These are phyloP conservation scores for Penicillium psychrofluorescens DNA, from an alignment of 495 filamentous ascomycete species.

Conservation along the genomic window DNA sequence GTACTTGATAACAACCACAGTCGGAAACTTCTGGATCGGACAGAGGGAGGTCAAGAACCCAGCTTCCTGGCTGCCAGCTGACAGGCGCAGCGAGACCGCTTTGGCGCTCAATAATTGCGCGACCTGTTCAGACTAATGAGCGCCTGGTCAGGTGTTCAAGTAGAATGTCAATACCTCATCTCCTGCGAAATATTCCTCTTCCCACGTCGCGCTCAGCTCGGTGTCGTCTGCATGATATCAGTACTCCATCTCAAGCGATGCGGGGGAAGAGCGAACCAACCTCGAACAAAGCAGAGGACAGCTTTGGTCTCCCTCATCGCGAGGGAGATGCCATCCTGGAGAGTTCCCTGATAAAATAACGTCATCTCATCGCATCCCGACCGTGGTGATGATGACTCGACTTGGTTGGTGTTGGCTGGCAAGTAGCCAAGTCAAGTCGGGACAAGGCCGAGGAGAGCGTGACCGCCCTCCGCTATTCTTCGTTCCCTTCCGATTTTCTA, in stretches of 20 bases:
- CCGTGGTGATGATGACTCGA: background rate
- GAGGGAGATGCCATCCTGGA: conserved; percentile 69
- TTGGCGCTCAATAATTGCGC: conserved; percentile 42
- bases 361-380: conserved; percentile 11
- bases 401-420: too few species aligned
- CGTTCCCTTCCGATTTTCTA: background rate
- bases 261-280: conserved; percentile 42
- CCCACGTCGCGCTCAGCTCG: conserved; percentile 64
- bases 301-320: conserved; percentile 61
- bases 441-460: background rate
- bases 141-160: background rate
- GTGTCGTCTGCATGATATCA: conserved; percentile 48
- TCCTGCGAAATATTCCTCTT: conserved; percentile 61
- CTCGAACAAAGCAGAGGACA: conserved; percentile 64
- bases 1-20: conserved; percentile 69
- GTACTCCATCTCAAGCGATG: conserved; percentile 24
- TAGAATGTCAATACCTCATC: conserved; percentile 38
- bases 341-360: conserved; percentile 74
- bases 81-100: conserved; percentile 61
- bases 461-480: background rate
- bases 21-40: conserved; percentile 63
- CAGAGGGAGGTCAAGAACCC: conserved; percentile 74
- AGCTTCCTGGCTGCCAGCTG: conserved; percentile 67
- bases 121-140: conserved; percentile 24
- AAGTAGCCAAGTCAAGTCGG: background rate